Conservation (phyloP, 1,284 basidiomycete species). For the Cryptococcus sp. region DNA sequence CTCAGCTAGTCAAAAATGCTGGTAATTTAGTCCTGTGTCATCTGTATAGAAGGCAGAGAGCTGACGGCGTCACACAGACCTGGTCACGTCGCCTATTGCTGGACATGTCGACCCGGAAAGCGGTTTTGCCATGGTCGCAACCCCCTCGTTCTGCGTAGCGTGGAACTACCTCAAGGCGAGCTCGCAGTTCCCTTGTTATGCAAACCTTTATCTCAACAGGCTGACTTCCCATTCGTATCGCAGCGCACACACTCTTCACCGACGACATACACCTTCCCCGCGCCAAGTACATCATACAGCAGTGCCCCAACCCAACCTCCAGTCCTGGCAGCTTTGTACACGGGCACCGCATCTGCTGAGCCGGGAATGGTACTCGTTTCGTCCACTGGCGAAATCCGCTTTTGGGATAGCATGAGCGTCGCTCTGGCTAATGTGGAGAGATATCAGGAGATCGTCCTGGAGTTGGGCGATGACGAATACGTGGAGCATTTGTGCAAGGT, state of each 20-base stretch:
- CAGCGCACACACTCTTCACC: slow-evolving; percentile 45
- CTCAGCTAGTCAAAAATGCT: slow-evolving; percentile 27
- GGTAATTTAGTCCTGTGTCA: slow-evolving; percentile 14
- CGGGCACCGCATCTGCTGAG: slow-evolving; percentile 40
- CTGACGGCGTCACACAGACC: slow-evolving; percentile 31
- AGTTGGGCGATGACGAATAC: slow-evolving; percentile 43
- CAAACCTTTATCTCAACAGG: not conserved
- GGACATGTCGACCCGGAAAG: slow-evolving; percentile 46
- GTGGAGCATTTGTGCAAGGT: slow-evolving; percentile 44
- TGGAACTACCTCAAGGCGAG: slow-evolving; percentile 55
- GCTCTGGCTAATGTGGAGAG: slow-evolving; percentile 49
- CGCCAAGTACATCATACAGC: slow-evolving; percentile 35
- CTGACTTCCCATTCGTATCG: not conserved
- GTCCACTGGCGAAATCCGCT: slow-evolving; percentile 49
- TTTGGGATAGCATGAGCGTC: slow-evolving; percentile 53
- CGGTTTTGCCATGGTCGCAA: slow-evolving; percentile 53
- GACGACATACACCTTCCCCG: slow-evolving; percentile 47
- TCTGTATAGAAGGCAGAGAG: not conserved
- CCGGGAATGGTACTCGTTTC: slow-evolving; percentile 54
- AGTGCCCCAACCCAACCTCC: slow-evolving; percentile 34
- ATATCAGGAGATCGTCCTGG: slow-evolving; percentile 32
- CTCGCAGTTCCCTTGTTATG: not conserved
- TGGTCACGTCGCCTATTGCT: slow-evolving; percentile 45
- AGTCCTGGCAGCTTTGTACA: slow-evolving; percentile 41
- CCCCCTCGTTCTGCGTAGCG: slow-evolving; percentile 42